Conservation (phyloP, 768 basidiomycete genomes). For the Agaricus sinodeliciosus region DNA sequence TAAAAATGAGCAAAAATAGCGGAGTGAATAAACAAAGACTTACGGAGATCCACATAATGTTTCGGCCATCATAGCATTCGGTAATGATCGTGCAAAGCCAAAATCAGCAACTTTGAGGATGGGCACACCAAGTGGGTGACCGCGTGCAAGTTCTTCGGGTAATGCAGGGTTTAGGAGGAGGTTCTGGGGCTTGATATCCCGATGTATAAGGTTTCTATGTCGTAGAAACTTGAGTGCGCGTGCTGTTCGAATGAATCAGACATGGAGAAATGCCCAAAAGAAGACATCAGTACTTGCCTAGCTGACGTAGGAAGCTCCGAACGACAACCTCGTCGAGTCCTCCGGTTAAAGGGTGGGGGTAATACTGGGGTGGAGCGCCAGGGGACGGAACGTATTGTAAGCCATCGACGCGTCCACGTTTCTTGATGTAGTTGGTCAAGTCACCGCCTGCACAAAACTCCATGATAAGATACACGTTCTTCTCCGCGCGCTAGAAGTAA, state of each 20-base stretch:
- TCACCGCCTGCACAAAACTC: conserved; percentile 96
- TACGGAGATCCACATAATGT: conserved; percentile 97
- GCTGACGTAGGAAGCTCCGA: conserved; percentile 86
- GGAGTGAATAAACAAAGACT: conserved; percentile 25
- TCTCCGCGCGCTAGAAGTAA: conserved; percentile 57
- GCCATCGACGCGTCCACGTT: conserved; percentile 87
- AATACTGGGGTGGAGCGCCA: conserved; percentile 71
- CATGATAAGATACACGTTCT: conserved; percentile 91
- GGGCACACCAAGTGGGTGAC: conserved; percentile 89
- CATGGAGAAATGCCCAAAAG: background rate
- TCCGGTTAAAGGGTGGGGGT: conserved; percentile 86
- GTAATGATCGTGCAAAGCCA: conserved; percentile 91
- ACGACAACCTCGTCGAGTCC: conserved; percentile 89
- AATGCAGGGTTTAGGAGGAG: conserved; percentile 82
- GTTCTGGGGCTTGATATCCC: conserved; percentile 99
- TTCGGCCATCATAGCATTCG: conserved; percentile 92
- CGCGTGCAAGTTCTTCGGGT: conserved; percentile 71
- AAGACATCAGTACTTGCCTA: conserved; percentile 44
- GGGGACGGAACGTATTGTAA: conserved; percentile 74
- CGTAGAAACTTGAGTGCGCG: conserved; percentile 91
- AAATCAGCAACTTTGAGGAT: conserved; percentile 98
- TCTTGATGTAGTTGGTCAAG: conserved; percentile 95
- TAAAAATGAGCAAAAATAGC: background rate
- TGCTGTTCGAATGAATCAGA: conserved; percentile 37
- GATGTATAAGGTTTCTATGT: conserved; percentile 84